Base-by-base conservation (phyloP, 2,329 filamentous ascomycete species). In the Ophiostoma triangulosporum region DNA sequence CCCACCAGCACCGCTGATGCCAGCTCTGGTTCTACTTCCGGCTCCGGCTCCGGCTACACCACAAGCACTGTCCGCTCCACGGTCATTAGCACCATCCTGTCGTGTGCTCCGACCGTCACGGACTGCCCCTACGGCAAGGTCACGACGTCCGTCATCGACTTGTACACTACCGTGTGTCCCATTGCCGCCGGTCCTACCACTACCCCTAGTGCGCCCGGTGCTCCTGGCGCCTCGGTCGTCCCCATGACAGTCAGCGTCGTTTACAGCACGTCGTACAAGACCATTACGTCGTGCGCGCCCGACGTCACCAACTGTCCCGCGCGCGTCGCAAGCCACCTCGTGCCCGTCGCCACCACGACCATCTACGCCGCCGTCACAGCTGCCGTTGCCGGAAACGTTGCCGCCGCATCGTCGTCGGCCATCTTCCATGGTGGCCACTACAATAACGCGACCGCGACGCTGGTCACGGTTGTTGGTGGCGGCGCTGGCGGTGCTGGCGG, bases 1-100 rank as follows among this genome's bases (percentile, higher is more conserved):
- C 20, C 55, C 48, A 43, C 26, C 17, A 24, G 38, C 20, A 43
- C 11, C 5, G 38, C 9, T 12, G 20, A 20, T 20, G 3, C 22
- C 17, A 20, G 20, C 29, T 38, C 52, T 12, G 50, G 48, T 12
- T 52, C 48, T 3, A 24, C 20, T 14, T 50, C 52, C 35, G 36
- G 33, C 22, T 54, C 56, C 1, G 51, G 35, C 48, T 8, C 49
- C 48, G 1, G 35, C 50, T 32, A 31, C 45, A 59, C 57, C 12
- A 69, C 67, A 27, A 70, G 66, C 57, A 69, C 68, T 6, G 64
- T 72, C 51, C 69, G 63, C 60, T 65, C 66, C 35, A 71, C 68
- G 17, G 59, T 75, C 57, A 58, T 58, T 33, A 57, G 56, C 56
- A 61, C 59, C 29, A 56, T 60, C 29, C 24, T 50, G 35, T 59